Conservation (phyloP, 2,329 filamentous ascomycete genomes). For the Claviceps lovelessii region DNA sequence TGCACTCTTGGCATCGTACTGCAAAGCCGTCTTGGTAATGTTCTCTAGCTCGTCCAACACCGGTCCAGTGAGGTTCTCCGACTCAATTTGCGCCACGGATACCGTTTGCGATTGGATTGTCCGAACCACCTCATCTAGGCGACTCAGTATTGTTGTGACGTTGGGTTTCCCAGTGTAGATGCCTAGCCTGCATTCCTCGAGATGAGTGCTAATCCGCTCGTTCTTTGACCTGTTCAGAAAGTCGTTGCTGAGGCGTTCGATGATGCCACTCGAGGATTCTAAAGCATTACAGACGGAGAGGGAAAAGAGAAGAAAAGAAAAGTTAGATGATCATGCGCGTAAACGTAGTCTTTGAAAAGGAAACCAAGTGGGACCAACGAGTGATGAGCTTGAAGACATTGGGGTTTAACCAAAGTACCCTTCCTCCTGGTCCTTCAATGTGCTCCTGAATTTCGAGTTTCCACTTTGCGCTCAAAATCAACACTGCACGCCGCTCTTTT, state of each 20-base stretch:
- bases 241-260: constrained; percentile 16
- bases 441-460: constrained; percentile 32
- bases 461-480: constrained; percentile 36
- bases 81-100: constrained; percentile 10
- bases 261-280: constrained; percentile 11
- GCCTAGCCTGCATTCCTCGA: constrained; percentile 12
- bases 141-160: constrained; percentile 19
- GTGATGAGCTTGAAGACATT: constrained; percentile 30
- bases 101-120: constrained; percentile 15
- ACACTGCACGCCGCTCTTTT: constrained; percentile 28
- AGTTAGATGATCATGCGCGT: not conserved
- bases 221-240: constrained; percentile 18
- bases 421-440: constrained; percentile 26
- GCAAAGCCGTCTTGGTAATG: constrained; percentile 20
- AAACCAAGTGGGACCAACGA: constrained; percentile 20
- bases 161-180: constrained; percentile 18
- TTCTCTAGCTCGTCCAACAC: constrained; percentile 18
- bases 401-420: constrained; percentile 24
- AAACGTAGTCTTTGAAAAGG: not conserved
- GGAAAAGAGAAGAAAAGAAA: not conserved
- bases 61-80: constrained; percentile 6
- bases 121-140: constrained; percentile 18
- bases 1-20: constrained; percentile 6
- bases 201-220: constrained; percentile 15
- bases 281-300: not conserved